A percentile compares a stretch with the other conserved stretches of the same genome.
phyloP scores from a whole-genome alignment of 2,329 filamentous ascomycete genomes.

The Rutstroemia sp. region DNA sequence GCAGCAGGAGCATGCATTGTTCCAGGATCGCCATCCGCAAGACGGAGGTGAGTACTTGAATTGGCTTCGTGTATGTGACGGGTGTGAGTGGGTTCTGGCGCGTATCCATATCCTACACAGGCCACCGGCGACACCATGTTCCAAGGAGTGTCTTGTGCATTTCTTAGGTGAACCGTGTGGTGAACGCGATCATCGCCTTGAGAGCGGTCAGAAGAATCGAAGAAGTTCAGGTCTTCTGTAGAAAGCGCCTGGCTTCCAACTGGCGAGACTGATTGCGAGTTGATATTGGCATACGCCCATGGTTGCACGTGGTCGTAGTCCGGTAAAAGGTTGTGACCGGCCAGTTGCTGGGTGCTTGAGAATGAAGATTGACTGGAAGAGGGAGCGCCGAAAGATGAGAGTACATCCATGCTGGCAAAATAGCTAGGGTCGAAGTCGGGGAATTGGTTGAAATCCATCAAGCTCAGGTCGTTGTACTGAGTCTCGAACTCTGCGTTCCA shows the following conservation, averaged over 20 bases:
- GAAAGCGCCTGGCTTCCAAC: neutral
- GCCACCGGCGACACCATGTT: no score
- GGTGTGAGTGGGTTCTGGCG: no score
- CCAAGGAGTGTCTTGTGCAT: no score
- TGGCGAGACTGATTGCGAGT: constrained; percentile 2
- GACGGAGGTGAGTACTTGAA: no score
- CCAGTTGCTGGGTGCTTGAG: neutral
- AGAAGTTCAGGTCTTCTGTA: neutral
- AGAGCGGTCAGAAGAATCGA: neutral
- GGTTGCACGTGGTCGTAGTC: neutral
- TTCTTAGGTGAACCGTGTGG: neutral
- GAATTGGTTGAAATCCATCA: constrained; percentile 22
- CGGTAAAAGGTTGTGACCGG: neutral
- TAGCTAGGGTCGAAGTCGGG: constrained; percentile 3
- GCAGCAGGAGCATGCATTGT: no score
- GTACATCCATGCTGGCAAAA: neutral
- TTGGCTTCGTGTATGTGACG: no score
- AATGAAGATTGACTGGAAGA: constrained; percentile 12
- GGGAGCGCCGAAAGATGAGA: constrained; percentile 15
- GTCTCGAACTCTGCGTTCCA: constrained; percentile 18
- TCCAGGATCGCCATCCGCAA: no score
- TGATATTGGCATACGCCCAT: neutral
- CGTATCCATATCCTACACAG: no score
- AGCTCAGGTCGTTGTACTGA: constrained; percentile 17
- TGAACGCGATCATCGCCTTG: neutral